A percentile compares a stretch with the other conserved stretches of the same genome.
These are phyloP conservation scores for Cryptosporidium viatorum DNA, from an alignment of 169 alveolate genomes.

Conservation along the genomic window DNA sequence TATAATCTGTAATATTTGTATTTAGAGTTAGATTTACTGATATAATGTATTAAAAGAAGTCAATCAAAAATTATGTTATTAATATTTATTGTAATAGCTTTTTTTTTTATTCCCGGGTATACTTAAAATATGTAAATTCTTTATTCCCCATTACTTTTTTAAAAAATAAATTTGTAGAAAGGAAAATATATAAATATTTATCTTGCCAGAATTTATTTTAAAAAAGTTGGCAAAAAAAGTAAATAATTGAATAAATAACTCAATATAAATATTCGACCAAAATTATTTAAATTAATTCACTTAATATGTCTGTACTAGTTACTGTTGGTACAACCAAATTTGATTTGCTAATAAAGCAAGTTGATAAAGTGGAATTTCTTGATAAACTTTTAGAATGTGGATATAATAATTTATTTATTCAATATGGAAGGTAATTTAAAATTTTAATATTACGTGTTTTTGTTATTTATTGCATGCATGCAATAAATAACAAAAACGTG, in stretches of 20 bases:
- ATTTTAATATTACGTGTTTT: slow-evolving; percentile 1
- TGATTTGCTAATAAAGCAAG: slow-evolving; percentile 79
- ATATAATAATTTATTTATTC: slow-evolving; percentile 41
- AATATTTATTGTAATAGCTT: too few relatives aligned
- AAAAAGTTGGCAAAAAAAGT: background rate
- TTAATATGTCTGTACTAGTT: slow-evolving; percentile 77
- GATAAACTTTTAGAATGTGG: slow-evolving; percentile 24
- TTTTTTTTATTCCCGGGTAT: too few relatives aligned
- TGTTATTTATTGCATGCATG: slow-evolving; percentile 7
- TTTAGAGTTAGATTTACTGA: background rate
- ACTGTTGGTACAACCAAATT: slow-evolving; percentile 86
- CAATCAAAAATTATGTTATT: too few relatives aligned
- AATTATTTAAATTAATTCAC: background rate
- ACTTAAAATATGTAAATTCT: too few relatives aligned
- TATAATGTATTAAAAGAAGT: background rate
- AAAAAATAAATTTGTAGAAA: too few relatives aligned
- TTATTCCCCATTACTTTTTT: too few relatives aligned
- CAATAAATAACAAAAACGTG: background rate
- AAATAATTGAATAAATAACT: background rate
- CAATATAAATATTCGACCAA: background rate
- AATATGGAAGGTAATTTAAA: slow-evolving; percentile 64
- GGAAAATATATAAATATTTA: background rate
- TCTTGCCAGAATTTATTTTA: too few relatives aligned
- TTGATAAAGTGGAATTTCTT: slow-evolving; percentile 77
- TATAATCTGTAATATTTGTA: too few relatives aligned